Evolutionary conservation across 805 yeast species (phyloP).

Genomic region (Cyberlindnera mycetangii): DNA sequence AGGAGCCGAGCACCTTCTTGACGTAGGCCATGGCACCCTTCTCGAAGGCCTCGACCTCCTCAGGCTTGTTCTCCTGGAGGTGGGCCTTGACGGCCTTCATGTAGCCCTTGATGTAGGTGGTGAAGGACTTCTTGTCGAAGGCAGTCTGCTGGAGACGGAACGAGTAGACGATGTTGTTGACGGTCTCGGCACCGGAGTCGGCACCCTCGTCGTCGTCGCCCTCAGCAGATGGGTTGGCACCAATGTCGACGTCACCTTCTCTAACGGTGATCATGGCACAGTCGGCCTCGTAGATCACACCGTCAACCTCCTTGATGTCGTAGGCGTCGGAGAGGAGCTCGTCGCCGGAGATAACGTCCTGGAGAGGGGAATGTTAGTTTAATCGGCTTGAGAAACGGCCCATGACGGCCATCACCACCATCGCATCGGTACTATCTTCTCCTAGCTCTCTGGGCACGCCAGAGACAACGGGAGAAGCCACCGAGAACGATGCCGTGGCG

Average conservation of each 20-base stretch:
- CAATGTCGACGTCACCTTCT: slow-evolving; percentile 94
- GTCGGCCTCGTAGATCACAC: slow-evolving; percentile 94
- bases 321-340: slow-evolving; percentile 97
- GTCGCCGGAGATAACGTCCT: slow-evolving; percentile 90
- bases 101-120: slow-evolving; percentile 97
- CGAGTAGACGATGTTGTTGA: slow-evolving; percentile 97
- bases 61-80: slow-evolving; percentile 88
- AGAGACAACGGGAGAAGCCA: neutral
- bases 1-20: slow-evolving; percentile 92
- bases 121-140: slow-evolving; percentile 97
- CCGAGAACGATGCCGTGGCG: neutral
- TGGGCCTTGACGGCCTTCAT: slow-evolving; percentile 94
- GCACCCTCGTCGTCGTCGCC: slow-evolving; percentile 74
- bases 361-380: slow-evolving; percentile 21
- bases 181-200: slow-evolving; percentile 85
- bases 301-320: slow-evolving; percentile 83
- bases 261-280: slow-evolving; percentile 87
- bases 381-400: neutral
- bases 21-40: slow-evolving; percentile 96
- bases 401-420: neutral
- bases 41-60: slow-evolving; percentile 82
- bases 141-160: slow-evolving; percentile 95
- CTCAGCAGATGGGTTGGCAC: slow-evolving; percentile 99
- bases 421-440: no score
- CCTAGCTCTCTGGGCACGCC: no score